Evolutionary conservation across 495 filamentous ascomycete genomes (phyloP).

Genomic region (Penicillium maclennaniae): DNA sequence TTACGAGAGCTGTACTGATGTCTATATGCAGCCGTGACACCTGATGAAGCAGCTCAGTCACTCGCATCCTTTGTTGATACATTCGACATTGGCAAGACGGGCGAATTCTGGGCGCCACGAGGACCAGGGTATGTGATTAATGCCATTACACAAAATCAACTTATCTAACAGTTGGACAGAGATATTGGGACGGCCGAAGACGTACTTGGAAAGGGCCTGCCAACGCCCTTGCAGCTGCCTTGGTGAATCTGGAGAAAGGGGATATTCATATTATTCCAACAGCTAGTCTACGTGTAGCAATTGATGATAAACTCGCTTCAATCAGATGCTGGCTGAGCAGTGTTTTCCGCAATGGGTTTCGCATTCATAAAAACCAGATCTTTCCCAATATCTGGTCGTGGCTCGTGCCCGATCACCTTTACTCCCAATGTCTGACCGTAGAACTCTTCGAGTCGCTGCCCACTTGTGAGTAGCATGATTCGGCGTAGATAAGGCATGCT

Average conservation of each 20-base stretch:
- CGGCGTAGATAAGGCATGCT: conserved; percentile 54
- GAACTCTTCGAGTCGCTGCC: conserved; percentile 32
- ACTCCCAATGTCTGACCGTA: conserved; percentile 49
- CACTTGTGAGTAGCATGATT: conserved; percentile 46
- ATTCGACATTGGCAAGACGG: conserved; percentile 62
- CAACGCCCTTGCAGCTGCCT: conserved; percentile 63
- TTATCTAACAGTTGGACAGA: conserved; percentile 21
- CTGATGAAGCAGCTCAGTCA: conserved; percentile 60
- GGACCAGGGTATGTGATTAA: conserved; percentile 52
- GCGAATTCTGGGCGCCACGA: conserved; percentile 68
- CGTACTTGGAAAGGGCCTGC: conserved; percentile 57
- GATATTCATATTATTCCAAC: background rate
- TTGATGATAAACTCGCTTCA: background rate
- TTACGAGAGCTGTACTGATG: background rate
- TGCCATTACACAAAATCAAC: background rate
- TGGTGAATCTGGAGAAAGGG: conserved; percentile 46
- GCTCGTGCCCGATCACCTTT: conserved; percentile 31
- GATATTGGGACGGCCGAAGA: conserved; percentile 67
- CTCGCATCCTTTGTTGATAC: conserved; percentile 56
- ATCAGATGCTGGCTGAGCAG: conserved; percentile 1
- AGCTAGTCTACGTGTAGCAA: background rate
- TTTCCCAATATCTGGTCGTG: conserved; percentile 18
- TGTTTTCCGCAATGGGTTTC: conserved; percentile 17
- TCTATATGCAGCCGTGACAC: conserved; percentile 53
- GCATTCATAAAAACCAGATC: conserved; percentile 25